Evolutionary conservation across 2,329 filamentous ascomycete genomes (phyloP).

Genomic region (Xylaria sp.): DNA sequence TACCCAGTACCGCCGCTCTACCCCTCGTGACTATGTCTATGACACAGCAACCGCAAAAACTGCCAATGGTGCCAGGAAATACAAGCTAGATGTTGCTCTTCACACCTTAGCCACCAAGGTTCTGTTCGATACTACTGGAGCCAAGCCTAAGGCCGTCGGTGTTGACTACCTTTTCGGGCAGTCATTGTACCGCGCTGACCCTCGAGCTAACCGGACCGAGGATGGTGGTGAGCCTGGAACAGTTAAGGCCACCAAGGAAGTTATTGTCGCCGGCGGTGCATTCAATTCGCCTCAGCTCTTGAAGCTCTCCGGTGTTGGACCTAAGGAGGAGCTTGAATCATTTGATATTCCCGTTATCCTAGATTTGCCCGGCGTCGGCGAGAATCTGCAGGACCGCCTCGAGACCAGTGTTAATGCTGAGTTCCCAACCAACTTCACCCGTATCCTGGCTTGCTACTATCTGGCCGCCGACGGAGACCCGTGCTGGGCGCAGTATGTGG

Average conservation of each 20-base stretch:
- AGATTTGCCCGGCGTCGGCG: constrained; percentile 67
- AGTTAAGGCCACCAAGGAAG: constrained; percentile 56
- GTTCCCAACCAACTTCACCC: constrained; percentile 51
- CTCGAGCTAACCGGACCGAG: constrained; percentile 42
- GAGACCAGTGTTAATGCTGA: constrained; percentile 59
- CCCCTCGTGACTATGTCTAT: constrained; percentile 59
- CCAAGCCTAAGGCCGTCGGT: constrained; percentile 56
- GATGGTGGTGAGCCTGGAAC: constrained; percentile 47
- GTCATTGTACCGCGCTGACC: constrained; percentile 59
- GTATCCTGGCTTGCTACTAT: constrained; percentile 51
- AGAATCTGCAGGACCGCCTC: constrained; percentile 67
- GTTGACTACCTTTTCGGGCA: constrained; percentile 61
- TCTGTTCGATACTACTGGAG: constrained; percentile 52
- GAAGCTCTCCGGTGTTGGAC: constrained; percentile 60
- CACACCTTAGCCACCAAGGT: constrained; percentile 59
- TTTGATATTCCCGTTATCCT: constrained; percentile 55
- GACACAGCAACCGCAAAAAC: constrained; percentile 39
- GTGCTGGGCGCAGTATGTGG: constrained; percentile 45
- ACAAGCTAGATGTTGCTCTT: constrained; percentile 65
- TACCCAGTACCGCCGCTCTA: constrained; percentile 64
- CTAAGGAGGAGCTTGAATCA: constrained; percentile 51
- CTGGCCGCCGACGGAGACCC: constrained; percentile 49
- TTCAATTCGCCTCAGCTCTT: constrained; percentile 65
- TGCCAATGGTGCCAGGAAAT: constrained; percentile 61
- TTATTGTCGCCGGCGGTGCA: constrained; percentile 61